Evolutionary conservation across 805 yeast genomes (phyloP).

Genomic region (Wickerhamiella nectarea): DNA sequence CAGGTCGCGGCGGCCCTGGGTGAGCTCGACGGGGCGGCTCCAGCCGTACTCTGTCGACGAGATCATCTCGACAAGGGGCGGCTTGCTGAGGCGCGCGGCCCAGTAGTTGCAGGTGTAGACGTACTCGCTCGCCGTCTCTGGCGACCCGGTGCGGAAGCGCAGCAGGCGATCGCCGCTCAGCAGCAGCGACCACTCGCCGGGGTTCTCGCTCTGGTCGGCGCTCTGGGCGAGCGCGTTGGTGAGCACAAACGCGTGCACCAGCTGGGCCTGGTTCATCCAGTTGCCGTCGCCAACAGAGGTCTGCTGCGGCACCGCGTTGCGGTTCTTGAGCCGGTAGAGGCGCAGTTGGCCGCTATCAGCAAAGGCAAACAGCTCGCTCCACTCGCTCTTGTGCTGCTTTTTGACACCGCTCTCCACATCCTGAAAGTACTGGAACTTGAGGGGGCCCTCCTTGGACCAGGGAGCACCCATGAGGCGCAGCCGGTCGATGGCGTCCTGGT

Average conservation of each 20-base stretch:
- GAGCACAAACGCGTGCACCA: constrained; percentile 40
- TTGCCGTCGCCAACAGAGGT: constrained; percentile 43
- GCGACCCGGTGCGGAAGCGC: constrained; percentile 52
- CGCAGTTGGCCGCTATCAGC: constrained; percentile 54
- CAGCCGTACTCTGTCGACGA: constrained; percentile 74
- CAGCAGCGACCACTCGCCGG: constrained; percentile 40
- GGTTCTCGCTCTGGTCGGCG: constrained; percentile 23
- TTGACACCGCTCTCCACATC: constrained; percentile 21
- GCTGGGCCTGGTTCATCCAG: constrained; percentile 52
- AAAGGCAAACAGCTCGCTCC: constrained; percentile 47
- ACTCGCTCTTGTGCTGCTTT: constrained; percentile 24
- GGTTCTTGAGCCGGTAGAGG: constrained; percentile 37
- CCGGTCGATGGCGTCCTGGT: constrained; percentile 26
- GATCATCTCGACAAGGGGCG: constrained; percentile 58
- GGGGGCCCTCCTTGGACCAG: constrained; percentile 61
- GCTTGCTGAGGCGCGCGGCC: constrained; percentile 75
- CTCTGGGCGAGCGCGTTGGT: constrained; percentile 34
- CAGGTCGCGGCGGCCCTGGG: constrained; percentile 4
- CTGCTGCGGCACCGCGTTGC: not conserved
- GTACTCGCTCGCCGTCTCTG: constrained; percentile 53
- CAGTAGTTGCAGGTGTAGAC: constrained; percentile 76
- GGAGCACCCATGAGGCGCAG: constrained; percentile 62
- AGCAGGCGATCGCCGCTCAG: constrained; percentile 37
- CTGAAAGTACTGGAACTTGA: constrained; percentile 25
- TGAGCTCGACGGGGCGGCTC: constrained; percentile 26